Base-by-base conservation (phyloP, 352 stramenopile species). In the Halophytophthora polymorphica region DNA sequence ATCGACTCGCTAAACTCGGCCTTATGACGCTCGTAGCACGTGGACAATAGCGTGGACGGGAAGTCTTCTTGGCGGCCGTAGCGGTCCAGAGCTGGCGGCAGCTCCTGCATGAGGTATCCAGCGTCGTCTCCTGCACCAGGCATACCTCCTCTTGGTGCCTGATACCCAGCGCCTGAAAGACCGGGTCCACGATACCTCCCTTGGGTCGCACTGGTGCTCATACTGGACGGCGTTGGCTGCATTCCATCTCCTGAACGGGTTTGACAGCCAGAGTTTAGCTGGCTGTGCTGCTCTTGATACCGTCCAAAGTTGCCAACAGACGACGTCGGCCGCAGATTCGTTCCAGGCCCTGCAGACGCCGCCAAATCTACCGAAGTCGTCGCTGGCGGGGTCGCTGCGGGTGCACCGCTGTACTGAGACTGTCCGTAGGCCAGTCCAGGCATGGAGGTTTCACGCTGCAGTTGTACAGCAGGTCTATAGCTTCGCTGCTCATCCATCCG, bases 291-390 rank as follows among this genome's bases (percentile, higher is more conserved):
- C 3, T 86, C 67, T 56, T 83, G 67, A 44, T 85, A 86, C 46
- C 71, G 65, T 8, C 72, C 69, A n/a, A 91, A 88, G 37, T 93
- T 90, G 1, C 78, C 83, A 13, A 93, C 74, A 2, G 83, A 93
- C 31, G 79, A 62, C 6, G 74, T 70, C 19, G 80, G 77, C 22
- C 83, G 70, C 45, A 91, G 66, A 33, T 48, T 71, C 58, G 49
- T 66, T 22, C 23, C 23, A 10, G 47, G 14, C 36, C 41, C 42
- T 18, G 63, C 41, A 47, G 51, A 29, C 29, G 36, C 10, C 45
- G 71, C 38, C 23, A 54, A 35, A 23, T 59, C 64, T 43, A 68
- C 35, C 2, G 56, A 34, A 10, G 45, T 23, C 2, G 17, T 33
- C 33, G 48, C 44, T 11, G 63, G 41, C 19, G 29, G 46, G 2